These are phyloP conservation scores for Suaeda aralocaspica DNA, from an alignment of 148 eudicot genomes.

Conservation along the genomic window DNA sequence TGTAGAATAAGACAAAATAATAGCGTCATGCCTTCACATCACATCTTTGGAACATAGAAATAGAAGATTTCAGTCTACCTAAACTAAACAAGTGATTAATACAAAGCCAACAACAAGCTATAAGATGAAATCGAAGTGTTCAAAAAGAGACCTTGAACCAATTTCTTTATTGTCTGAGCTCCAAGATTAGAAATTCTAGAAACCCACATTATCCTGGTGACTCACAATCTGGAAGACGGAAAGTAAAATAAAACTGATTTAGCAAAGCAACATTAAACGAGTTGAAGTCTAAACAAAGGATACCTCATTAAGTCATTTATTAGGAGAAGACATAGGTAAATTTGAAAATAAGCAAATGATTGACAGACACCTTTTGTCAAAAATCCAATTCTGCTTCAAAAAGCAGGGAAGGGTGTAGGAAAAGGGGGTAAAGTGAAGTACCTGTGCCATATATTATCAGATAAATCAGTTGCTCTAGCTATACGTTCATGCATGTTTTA, in stretches of 20 bases:
- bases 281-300: not conserved
- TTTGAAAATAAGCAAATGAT: not conserved
- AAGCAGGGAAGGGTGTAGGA: no score
- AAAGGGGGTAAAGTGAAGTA: no score
- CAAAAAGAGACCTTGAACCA: conserved; percentile 35
- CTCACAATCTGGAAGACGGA: conserved; percentile 16
- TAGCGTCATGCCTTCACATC: not conserved
- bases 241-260: not conserved
- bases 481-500: no score
- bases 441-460: no score
- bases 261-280: not conserved
- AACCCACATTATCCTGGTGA: conserved; percentile 37
- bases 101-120: not conserved
- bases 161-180: conserved; percentile 35
- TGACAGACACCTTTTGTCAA: not conserved
- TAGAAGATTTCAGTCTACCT: not conserved
- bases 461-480: no score
- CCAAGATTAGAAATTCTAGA: conserved; percentile 40
- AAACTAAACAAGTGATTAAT: not conserved
- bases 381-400: no score
- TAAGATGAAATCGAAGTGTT: not conserved
- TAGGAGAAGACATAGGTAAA: no score
- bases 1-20: not conserved
- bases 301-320: not conserved
- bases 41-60: not conserved